Conservation (phyloP, 257 asterid genomes). For the Eustoma russellianum region DNA sequence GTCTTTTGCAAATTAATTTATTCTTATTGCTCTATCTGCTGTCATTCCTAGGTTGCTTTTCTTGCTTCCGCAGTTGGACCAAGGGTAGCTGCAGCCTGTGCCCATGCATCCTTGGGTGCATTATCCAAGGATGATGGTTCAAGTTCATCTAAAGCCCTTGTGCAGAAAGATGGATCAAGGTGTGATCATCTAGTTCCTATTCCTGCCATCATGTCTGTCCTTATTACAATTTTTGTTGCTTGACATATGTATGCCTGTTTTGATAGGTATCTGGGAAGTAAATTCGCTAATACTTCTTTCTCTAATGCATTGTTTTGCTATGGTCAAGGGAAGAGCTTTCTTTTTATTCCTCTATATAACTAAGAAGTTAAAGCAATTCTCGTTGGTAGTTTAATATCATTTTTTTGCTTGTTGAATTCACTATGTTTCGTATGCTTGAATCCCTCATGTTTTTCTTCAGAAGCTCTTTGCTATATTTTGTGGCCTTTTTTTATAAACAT, state of each 20-base stretch:
- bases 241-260: too few relatives aligned
- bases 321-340: background rate
- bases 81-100: slow-evolving; percentile 98
- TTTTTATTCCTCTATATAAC: background rate
- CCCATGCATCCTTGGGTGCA: slow-evolving; percentile 76
- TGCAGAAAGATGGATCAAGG: slow-evolving; percentile 29
- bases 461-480: slow-evolving; percentile 1
- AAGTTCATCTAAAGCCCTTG: slow-evolving; percentile 11
- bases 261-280: background rate
- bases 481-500: background rate
- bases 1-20: background rate
- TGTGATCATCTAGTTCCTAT: slow-evolving; percentile 13
- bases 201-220: background rate
- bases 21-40: slow-evolving; percentile 13
- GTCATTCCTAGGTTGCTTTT: slow-evolving; percentile 67
- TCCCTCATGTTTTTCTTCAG: background rate
- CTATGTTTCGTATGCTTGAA: background rate
- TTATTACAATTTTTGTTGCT: background rate
- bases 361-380: background rate
- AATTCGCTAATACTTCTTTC: too few relatives aligned
- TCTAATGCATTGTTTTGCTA: background rate
- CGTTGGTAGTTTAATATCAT: too few relatives aligned
- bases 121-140: slow-evolving; percentile 41
- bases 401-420: background rate
- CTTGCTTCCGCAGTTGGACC: slow-evolving; percentile 92